These are phyloP conservation scores for Periconia sp. DNA, from an alignment of 2,329 filamentous ascomycete genomes.

Conservation along the genomic window DNA sequence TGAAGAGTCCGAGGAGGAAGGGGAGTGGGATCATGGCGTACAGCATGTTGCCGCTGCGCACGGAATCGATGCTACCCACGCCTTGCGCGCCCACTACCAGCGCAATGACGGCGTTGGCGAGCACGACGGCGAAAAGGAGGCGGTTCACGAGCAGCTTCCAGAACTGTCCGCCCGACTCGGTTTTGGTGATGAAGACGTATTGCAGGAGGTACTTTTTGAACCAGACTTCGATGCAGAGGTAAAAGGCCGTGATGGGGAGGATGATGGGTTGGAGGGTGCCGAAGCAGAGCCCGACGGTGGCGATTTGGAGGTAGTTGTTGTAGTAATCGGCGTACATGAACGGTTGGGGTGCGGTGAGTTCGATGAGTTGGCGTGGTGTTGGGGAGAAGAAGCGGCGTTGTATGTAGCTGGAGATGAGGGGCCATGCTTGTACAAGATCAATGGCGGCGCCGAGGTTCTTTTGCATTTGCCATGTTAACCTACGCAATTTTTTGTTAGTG, in stretches of 20 bases:
- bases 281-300: slow-evolving; percentile 83
- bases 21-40: slow-evolving; percentile 73
- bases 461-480: slow-evolving; percentile 78
- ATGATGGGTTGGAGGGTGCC: slow-evolving; percentile 83
- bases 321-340: slow-evolving; percentile 97
- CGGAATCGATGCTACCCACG: slow-evolving; percentile 44
- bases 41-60: slow-evolving; percentile 55
- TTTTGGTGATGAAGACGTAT: slow-evolving; percentile 93
- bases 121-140: slow-evolving; percentile 76
- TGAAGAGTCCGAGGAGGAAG: slow-evolving; percentile 78
- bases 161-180: slow-evolving; percentile 87
- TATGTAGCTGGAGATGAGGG: slow-evolving; percentile 76
- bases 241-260: slow-evolving; percentile 81
- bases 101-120: slow-evolving; percentile 77
- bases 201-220: slow-evolving; percentile 89
- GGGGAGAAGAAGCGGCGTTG: slow-evolving; percentile 78
- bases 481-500: not conserved
- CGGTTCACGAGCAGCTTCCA: slow-evolving; percentile 92
- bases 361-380: slow-evolving; percentile 88
- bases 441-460: slow-evolving; percentile 81
- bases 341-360: slow-evolving; percentile 84
- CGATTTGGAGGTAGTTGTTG: slow-evolving; percentile 95
- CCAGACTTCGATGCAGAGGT: slow-evolving; percentile 82
- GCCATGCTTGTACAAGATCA: slow-evolving; percentile 84
- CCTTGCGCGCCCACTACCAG: slow-evolving; percentile 74